phyloP scores from a whole-genome alignment of 2,329 filamentous ascomycete genomes.

The Talaromyces pinophilus region DNA sequence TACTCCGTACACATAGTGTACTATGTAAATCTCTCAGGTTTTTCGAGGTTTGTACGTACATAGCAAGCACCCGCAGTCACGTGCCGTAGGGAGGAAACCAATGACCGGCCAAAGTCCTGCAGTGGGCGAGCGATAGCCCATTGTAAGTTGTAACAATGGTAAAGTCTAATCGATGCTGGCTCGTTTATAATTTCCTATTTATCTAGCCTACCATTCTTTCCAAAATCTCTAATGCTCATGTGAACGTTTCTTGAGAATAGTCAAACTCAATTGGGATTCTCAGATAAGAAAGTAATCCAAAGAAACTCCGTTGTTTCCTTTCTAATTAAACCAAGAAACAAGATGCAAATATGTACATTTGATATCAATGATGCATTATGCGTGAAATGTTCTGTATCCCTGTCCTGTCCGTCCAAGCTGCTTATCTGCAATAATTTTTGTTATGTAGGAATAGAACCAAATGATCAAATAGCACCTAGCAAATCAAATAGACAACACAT shows the following conservation, averaged over 20 bases:
- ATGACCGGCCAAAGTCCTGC: too few species aligned
- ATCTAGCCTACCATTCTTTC: background rate
- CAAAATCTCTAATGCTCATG: background rate
- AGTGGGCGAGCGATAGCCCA: too few species aligned
- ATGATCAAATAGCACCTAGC: background rate
- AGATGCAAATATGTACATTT: conserved; percentile 7
- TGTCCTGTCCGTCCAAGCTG: background rate
- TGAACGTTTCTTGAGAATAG: background rate
- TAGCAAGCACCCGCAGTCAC: too few species aligned
- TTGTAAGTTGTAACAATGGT: background rate
- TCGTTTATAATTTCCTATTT: conserved; percentile 7
- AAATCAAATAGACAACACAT: background rate
- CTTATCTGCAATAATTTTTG: background rate
- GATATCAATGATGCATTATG: conserved; percentile 1
- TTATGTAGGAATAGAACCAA: background rate
- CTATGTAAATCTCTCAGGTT: too few species aligned
- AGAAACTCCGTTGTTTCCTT: conserved; percentile 4
- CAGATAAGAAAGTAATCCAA: background rate
- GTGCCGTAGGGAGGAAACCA: too few species aligned
- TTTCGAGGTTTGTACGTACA: too few species aligned
- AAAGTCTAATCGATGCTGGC: background rate
- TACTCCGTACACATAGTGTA: too few species aligned
- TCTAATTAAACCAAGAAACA: background rate
- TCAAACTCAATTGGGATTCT: conserved; percentile 4
- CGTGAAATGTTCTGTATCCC: background rate